Percentiles rank a stretch among this genome's conserved stretches.
phyloP scores from a whole-genome alignment of 2,329 filamentous ascomycete genomes.

The Blastomyces silverae region DNA sequence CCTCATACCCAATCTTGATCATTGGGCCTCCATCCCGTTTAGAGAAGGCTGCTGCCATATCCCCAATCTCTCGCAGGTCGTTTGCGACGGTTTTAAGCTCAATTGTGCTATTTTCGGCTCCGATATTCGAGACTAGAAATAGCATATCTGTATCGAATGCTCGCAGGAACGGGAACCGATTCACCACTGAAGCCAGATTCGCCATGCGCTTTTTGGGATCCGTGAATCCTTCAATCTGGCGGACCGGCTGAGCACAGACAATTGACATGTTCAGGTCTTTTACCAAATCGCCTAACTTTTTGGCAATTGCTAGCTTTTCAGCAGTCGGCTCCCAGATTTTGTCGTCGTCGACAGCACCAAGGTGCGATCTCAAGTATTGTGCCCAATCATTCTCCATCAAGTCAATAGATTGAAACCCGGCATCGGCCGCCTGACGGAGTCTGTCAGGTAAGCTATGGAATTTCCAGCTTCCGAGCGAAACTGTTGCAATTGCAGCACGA shows the following conservation, averaged over 20 bases:
- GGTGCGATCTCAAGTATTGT: constrained; percentile 10
- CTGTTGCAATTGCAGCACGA: constrained; percentile 13
- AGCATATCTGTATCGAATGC: constrained; percentile 11
- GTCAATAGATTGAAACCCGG: constrained; percentile 13
- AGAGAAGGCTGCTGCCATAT: constrained; percentile 9
- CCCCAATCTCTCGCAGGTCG: constrained; percentile 9
- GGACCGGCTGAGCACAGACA: constrained; percentile 9
- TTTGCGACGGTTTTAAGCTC: constrained; percentile 10
- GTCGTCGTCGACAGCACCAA: constrained; percentile 4
- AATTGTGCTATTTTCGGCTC: constrained; percentile 11
- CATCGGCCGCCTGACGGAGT: constrained; percentile 9
- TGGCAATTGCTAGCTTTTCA: constrained; percentile 7
- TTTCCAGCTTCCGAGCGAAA: constrained; percentile 12
- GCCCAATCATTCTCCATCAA: constrained; percentile 12
- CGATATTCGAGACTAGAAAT: constrained; percentile 9
- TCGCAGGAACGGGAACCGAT: constrained; percentile 9
- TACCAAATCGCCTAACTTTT: constrained; percentile 9
- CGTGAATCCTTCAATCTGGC: constrained; percentile 5
- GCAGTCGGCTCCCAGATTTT: constrained; percentile 11
- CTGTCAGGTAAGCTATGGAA: constrained; percentile 11
- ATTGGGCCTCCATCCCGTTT: constrained; percentile 12
- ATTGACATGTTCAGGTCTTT: constrained; percentile 10
- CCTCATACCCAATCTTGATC: constrained; percentile 12
- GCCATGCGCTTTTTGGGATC: constrained; percentile 5
- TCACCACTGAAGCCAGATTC: constrained; percentile 5